Base-by-base conservation (phyloP, 1,139 yeast genomes). In the Cylindricascospora bacillispora region DNA sequence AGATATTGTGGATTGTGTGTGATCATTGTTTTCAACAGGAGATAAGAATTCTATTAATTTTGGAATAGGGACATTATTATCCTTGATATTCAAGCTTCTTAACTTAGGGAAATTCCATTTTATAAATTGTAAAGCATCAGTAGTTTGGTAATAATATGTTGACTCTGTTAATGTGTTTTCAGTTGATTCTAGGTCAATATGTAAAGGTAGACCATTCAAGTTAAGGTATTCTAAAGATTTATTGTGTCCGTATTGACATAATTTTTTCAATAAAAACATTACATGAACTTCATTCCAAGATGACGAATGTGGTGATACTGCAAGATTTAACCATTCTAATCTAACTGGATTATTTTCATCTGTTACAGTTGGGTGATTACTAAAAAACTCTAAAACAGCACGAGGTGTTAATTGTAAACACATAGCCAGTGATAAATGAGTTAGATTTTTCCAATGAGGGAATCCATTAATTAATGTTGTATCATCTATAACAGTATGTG, bases 371-470 rank as follows among this genome's bases (percentile, higher is more conserved):
- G 89, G 86, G 56, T 82, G 92, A 37, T 70, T 65, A 3, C 76
- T 65, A 41, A 85, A 63, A 47, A 83, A 79, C 44, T 73, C 71
- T 41, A 81, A 67, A 30, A 83, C 58, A 31, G 79, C 89, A 39
- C 74, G 67, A 2, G 93, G 79, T 9, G 86, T 72, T 34, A 85
- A 60, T 44, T 74, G 71, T 24, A 81, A 73, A 54, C 95, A 85
- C 42, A 81, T 69, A 2, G 93, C 74, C 31, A 85, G 59, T 3
- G 92, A 79, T 31, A 85, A 57, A 54, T 82, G 95, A 0, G 93
- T 75, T 24, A 85, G 30, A 59, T 43, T 67, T 57, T 27, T 77
- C 70, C 24, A 71, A 49, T 19, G 59, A 47, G 24, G 85, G 70
- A 34, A 77, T 49, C 35, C 57, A 45, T 36, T 66, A 14, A 45